A percentile compares a stretch with the other conserved stretches of the same genome.
Conservation (phyloP, 2,329 filamentous ascomycete genomes). For the Beauveria asiatica region DNA sequence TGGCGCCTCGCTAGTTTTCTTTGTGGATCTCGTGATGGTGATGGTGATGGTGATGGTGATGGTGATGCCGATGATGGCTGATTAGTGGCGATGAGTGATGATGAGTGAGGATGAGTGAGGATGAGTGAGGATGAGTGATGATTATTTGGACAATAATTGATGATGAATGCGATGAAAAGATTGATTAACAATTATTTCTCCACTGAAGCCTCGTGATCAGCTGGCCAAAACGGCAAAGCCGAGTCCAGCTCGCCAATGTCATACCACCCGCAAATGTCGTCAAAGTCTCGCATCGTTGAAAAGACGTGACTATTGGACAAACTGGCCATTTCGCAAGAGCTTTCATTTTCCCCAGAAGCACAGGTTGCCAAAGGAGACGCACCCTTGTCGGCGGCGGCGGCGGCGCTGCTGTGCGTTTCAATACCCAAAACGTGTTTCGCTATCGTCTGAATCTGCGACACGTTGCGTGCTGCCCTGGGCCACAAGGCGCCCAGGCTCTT, state of each 20-base stretch:
- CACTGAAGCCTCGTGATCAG: neutral
- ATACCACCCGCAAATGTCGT: constrained; percentile 9
- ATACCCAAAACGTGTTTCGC: constrained; percentile 22
- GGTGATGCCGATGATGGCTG: too few species aligned
- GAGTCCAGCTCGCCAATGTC: constrained; percentile 3
- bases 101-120: too few species aligned
- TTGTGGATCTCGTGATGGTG: neutral
- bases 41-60: neutral
- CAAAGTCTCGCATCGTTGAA: constrained; percentile 1
- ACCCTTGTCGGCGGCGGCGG: neutral
- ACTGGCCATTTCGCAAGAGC: neutral
- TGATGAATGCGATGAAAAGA: too few species aligned
- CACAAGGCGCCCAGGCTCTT: constrained; percentile 28
- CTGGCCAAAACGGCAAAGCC: constrained; percentile 3
- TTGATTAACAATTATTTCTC: too few species aligned
- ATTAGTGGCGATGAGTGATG: too few species aligned
- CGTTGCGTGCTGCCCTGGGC: constrained; percentile 27
- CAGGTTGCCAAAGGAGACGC: neutral
- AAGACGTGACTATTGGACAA: constrained; percentile 2
- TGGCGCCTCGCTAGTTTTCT: neutral
- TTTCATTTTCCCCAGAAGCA: neutral
- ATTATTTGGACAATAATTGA: too few species aligned
- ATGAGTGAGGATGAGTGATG: too few species aligned
- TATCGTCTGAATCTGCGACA: constrained; percentile 31
- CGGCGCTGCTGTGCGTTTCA: neutral